phyloP scores from a whole-genome alignment of 495 filamentous ascomycete species.

The Penicillium angulare region DNA sequence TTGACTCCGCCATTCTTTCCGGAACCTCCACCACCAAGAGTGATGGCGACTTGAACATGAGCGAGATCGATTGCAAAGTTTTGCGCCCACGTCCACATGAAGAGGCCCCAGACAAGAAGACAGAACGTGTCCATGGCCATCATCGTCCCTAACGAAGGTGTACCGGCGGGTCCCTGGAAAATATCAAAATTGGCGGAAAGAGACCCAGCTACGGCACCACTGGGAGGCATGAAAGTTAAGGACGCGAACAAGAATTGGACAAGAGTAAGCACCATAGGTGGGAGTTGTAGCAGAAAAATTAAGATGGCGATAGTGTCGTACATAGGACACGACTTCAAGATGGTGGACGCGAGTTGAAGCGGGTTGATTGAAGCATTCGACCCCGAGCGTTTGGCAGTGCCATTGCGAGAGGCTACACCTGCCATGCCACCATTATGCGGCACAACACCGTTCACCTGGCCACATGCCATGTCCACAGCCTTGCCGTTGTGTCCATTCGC shows the following conservation, averaged over 20 bases:
- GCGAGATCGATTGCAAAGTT: conserved; percentile 90
- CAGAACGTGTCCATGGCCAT: conserved; percentile 79
- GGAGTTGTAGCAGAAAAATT: conserved; percentile 95
- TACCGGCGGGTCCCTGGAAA: conserved; percentile 67
- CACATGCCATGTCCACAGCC: conserved; percentile 40
- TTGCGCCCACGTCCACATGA: conserved; percentile 85
- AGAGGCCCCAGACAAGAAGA: conserved; percentile 75
- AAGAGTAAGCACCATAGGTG: conserved; percentile 82
- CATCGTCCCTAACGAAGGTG: conserved; percentile 76
- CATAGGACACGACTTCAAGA: conserved; percentile 85
- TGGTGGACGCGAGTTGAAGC: conserved; percentile 74
- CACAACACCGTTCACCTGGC: conserved; percentile 35
- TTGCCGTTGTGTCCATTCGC: conserved; percentile 43
- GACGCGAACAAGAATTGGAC: conserved; percentile 93
- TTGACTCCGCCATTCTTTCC: conserved; percentile 71
- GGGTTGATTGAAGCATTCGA: conserved; percentile 62
- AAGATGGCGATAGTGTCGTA: conserved; percentile 97
- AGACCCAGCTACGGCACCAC: conserved; percentile 47
- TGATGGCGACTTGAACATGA: conserved; percentile 92
- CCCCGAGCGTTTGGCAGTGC: conserved; percentile 58
- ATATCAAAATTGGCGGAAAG: conserved; percentile 68
- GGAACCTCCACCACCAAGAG: conserved; percentile 80
- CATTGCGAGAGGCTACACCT: conserved; percentile 34
- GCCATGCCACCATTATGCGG: conserved; percentile 35
- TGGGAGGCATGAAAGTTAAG: conserved; percentile 87